phyloP scores from a whole-genome alignment of 257 asterid species.

The Knoxia roxburghii region DNA sequence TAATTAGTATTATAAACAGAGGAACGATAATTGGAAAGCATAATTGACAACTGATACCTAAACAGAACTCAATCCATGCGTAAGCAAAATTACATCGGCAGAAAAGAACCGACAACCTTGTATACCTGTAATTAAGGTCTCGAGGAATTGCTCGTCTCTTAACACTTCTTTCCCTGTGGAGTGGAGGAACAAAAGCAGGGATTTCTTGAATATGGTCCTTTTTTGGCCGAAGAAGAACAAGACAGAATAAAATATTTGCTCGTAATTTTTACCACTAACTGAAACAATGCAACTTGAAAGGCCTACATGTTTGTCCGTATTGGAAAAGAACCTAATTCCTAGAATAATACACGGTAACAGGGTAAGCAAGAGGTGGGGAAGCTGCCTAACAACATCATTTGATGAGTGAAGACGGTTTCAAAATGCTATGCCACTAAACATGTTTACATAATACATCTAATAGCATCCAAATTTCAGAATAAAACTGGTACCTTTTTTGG shows the following conservation, averaged over 20 bases:
- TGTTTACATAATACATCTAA: too few relatives aligned
- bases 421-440: not conserved
- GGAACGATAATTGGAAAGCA: not conserved
- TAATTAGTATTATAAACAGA: not conserved
- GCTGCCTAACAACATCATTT: not conserved
- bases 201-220: conserved; percentile 8
- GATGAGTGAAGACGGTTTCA: not conserved
- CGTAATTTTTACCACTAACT: not conserved
- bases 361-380: not conserved
- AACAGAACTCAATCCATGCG: not conserved
- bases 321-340: not conserved
- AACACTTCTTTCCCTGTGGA: conserved; percentile 67
- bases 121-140: conserved; percentile 75
- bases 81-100: not conserved
- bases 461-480: not conserved
- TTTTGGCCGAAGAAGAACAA: not conserved
- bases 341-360: not conserved
- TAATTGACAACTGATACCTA: not conserved
- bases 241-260: not conserved
- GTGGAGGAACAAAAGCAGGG: conserved; percentile 26
- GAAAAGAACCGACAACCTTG: not conserved
- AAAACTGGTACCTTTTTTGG: conserved; percentile 58
- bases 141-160: conserved; percentile 78
- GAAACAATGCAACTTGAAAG: not conserved
- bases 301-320: not conserved